Percentiles rank a stretch among this genome's conserved stretches.
These are phyloP conservation scores for Gossypium mustelinum DNA, from an alignment of 345 rosid genomes.

Conservation along the genomic window DNA sequence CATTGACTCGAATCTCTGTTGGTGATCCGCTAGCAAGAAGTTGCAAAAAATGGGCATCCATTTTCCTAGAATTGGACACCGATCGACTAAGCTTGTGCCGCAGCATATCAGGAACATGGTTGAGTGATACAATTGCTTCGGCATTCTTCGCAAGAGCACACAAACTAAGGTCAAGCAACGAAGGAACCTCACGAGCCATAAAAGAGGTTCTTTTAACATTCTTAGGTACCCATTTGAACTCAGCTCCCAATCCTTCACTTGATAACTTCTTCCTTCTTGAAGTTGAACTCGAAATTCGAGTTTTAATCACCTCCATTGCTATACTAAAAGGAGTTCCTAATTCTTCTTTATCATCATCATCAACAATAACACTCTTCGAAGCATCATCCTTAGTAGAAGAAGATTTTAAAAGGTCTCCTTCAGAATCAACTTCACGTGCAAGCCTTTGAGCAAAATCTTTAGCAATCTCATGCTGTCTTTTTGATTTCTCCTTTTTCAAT, in stretches of 20 bases:
- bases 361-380: background rate
- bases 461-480: conserved; percentile 11
- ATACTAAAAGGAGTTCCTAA: conserved; percentile 21
- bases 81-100: conserved; percentile 29
- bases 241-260: background rate
- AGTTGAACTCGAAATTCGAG: conserved; percentile 13
- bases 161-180: conserved; percentile 31
- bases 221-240: conserved; percentile 25
- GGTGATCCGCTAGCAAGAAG: conserved; percentile 43
- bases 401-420: background rate
- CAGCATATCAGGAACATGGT: conserved; percentile 37
- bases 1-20: conserved; percentile 27
- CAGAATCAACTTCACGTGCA: conserved; percentile 9
- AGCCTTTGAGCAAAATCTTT: conserved; percentile 9
- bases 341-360: background rate
- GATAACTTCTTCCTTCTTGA: background rate
- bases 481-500: conserved; percentile 1
- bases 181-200: conserved; percentile 20
- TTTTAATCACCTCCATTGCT: conserved; percentile 30
- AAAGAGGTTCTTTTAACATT: background rate
- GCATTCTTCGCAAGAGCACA: conserved; percentile 32
- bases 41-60: conserved; percentile 28
- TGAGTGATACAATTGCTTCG: conserved; percentile 33
- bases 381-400: background rate
- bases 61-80: conserved; percentile 26